Base-by-base conservation (phyloP, 768 basidiomycete species). In the Kwoniella sp. region DNA sequence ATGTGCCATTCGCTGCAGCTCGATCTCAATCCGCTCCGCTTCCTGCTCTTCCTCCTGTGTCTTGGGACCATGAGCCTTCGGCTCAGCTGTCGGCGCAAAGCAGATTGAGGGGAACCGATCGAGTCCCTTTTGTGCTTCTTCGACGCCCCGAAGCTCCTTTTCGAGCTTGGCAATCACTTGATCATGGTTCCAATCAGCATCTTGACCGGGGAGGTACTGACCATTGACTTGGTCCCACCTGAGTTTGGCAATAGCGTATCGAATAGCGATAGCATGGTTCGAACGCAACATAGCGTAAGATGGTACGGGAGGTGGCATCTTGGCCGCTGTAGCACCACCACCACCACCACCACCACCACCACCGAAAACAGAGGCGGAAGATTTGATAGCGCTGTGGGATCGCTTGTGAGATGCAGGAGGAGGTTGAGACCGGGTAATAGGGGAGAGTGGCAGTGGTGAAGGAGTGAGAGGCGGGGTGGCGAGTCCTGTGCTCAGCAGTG, bases 181-280 rank as follows among this genome's bases (percentile, higher is more conserved):
- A 51, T 71, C 64, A 44, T 71, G 70, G 12, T 69, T 62, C 47
- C 55, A 30, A 65, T 73, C 71, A 4, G 74, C 74, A 44, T 69
- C 68, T 60, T 72, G 66, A 36, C 61, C 60, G 2, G 56, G 68
- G 25, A 73, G 26, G 62, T 76, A 76, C 22, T 40, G 47, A 58
- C 70, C 71, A 61, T 70, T 61, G 15, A 53, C 48, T 44, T 73
- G 72, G 22, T 76, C 72, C 72, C 72, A 73, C 8, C 70, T 55
- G 19, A 76, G 55, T 51, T 69, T 69, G 49, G 70, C 67, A 37
- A 76, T 76, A 29, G 61, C 55, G 58, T 72, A 72, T 48, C 67
- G 56, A 47, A 71, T 56, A 3, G 74, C 67, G 5, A 50, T 51
- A 22, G 49, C 72, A 59, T 76, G 74, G 49, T 68, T 60, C 1